Conservation (phyloP, 164 flowering plant species). For the Echeveria elegans region DNA sequence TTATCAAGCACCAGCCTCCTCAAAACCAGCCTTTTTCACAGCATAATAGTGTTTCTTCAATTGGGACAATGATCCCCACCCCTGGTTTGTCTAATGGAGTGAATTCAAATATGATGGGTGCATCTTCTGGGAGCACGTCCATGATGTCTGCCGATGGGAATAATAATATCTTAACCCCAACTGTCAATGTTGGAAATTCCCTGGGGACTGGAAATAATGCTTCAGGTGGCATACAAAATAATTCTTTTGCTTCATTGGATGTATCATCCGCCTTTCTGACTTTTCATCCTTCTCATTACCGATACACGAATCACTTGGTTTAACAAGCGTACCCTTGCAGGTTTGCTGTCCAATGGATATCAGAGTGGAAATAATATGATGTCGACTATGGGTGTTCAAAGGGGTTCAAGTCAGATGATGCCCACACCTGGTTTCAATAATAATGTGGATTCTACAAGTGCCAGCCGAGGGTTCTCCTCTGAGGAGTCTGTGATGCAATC, state of each 20-base stretch:
- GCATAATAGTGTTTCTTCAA: slow-evolving; percentile 41
- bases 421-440: slow-evolving; percentile 84
- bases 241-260: slow-evolving; percentile 48
- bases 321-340: slow-evolving; percentile 31
- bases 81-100: slow-evolving; percentile 80
- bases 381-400: slow-evolving; percentile 47
- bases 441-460: slow-evolving; percentile 40
- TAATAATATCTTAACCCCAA: too few species aligned
- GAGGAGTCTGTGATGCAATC: slow-evolving; percentile 50
- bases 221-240: too few species aligned
- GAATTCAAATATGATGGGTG: slow-evolving; percentile 38
- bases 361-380: slow-evolving; percentile 45
- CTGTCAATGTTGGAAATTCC: too few species aligned
- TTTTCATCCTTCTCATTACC: background rate
- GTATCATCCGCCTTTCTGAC: slow-evolving; percentile 21
- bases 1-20: slow-evolving; percentile 28
- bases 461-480: slow-evolving; percentile 45
- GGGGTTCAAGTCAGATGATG: slow-evolving; percentile 78
- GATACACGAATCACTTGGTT: background rate
- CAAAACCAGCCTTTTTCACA: slow-evolving; percentile 28
- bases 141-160: too few species aligned
- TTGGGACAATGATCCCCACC: slow-evolving; percentile 92
- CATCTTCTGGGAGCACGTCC: slow-evolving; percentile 40
- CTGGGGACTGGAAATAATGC: too few species aligned
- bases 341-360: slow-evolving; percentile 62